phyloP scores from a whole-genome alignment of 352 stramenopile genomes.

The Phytophthora vignae region DNA sequence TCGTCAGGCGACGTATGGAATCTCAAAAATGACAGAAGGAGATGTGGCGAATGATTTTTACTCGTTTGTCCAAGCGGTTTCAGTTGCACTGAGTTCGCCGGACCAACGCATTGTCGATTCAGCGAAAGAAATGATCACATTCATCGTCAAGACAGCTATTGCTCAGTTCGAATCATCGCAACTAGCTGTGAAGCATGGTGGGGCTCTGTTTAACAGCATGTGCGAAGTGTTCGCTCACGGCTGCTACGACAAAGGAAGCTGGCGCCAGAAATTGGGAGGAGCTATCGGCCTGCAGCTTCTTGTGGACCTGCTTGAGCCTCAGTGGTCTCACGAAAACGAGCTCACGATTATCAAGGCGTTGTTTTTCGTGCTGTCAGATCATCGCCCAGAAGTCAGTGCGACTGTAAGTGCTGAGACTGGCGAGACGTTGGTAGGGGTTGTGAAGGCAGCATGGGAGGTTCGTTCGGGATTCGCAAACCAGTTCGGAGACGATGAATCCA shows the following conservation, averaged over 20 bases:
- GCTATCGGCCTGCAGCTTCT: conserved; percentile 75
- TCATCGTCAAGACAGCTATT: conserved; percentile 63
- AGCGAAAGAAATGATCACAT: conserved; percentile 56
- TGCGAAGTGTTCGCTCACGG: conserved; percentile 85
- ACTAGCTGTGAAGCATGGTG: conserved; percentile 59
- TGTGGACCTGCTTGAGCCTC: conserved; percentile 64
- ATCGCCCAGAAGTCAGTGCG: conserved; percentile 84
- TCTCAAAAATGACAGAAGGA: conserved; percentile 60
- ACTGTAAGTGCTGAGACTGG: conserved; percentile 81
- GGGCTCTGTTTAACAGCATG: conserved; percentile 78
- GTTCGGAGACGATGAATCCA: conserved; percentile 42
- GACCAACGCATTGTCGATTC: conserved; percentile 66
- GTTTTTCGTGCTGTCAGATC: conserved; percentile 90
- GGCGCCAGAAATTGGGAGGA: conserved; percentile 84
- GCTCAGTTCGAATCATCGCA: conserved; percentile 45
- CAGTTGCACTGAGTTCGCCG: conserved; percentile 71
- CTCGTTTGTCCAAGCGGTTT: conserved; percentile 66
- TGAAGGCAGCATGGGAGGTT: conserved; percentile 69
- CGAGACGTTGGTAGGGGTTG: conserved; percentile 59
- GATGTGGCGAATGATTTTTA: conserved; percentile 70
- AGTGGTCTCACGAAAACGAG: conserved; percentile 91
- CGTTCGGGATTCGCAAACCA: conserved; percentile 47
- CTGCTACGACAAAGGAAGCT: conserved; percentile 89
- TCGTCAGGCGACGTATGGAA: conserved; percentile 76
- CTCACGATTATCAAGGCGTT: conserved; percentile 84